A percentile compares a stretch with the other conserved stretches of the same genome.
Conservation (phyloP, 202 grass and related monocot genomes). For the Sporobolus alterniflorus region DNA sequence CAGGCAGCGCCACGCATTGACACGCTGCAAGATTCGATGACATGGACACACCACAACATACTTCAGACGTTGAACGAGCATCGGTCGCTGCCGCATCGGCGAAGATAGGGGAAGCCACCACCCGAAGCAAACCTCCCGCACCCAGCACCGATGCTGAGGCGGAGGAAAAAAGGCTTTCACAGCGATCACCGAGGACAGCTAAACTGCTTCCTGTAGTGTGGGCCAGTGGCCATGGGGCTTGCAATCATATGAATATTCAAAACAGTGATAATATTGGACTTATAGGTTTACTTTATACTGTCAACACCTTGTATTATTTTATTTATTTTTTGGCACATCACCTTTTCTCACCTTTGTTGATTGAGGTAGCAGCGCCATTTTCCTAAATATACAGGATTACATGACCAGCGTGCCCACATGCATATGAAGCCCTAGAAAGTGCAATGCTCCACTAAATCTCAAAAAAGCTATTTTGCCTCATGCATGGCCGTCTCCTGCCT, state of each 20-base stretch:
- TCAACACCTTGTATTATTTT: constrained; percentile 50
- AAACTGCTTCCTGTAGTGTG: constrained; percentile 42
- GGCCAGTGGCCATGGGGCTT: constrained; percentile 31
- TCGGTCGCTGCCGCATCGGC: too few species aligned
- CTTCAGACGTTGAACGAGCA: too few species aligned
- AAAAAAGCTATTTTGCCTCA: constrained; percentile 35
- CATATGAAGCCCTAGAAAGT: constrained; percentile 38
- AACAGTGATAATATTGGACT: constrained; percentile 57
- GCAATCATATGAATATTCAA: constrained; percentile 56
- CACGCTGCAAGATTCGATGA: too few species aligned
- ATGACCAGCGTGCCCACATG: constrained; percentile 50
- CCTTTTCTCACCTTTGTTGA: constrained; percentile 58
- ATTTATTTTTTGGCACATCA: constrained; percentile 42
- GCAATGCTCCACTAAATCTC: constrained; percentile 54
- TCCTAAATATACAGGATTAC: constrained; percentile 64
- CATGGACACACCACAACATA: too few species aligned
- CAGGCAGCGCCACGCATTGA: too few species aligned
- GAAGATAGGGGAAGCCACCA: too few species aligned
- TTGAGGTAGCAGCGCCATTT: constrained; percentile 52
- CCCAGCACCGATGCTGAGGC: too few species aligned
- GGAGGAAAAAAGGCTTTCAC: too few species aligned
- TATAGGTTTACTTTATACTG: constrained; percentile 52
- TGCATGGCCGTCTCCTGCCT: not conserved
- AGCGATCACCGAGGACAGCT: too few species aligned
- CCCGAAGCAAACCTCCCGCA: too few species aligned